These are phyloP conservation scores for Puccinia coronata DNA, from an alignment of 1,284 basidiomycete species.

Conservation along the genomic window DNA sequence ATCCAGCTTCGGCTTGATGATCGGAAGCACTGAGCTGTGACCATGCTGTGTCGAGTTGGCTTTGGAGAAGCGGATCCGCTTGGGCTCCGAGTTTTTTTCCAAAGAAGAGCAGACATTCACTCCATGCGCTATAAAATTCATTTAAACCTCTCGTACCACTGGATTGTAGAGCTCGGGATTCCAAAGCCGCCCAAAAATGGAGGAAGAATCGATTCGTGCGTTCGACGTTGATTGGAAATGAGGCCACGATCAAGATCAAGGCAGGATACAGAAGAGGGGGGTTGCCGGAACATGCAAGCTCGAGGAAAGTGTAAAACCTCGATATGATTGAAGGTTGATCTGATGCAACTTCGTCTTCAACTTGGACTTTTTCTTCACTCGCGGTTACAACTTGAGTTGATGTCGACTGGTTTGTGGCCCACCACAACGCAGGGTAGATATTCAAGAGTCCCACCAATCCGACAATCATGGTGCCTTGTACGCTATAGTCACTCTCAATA, in stretches of 20 bases:
- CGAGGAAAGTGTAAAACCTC: conserved; percentile 34
- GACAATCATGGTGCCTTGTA: conserved; percentile 43
- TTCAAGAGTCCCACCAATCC: conserved; percentile 40
- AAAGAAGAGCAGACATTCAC: conserved; percentile 41
- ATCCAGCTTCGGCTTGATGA: conserved; percentile 4
- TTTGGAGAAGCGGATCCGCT: background rate
- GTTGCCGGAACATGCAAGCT: conserved; percentile 36
- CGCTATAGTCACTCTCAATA: conserved; percentile 29
- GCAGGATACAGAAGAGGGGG: conserved; percentile 48
- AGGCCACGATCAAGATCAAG: conserved; percentile 22
- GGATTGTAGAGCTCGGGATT: conserved; percentile 16
- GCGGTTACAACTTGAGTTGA: background rate
- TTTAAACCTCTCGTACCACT: conserved; percentile 26
- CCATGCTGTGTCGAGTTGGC: conserved; percentile 9
- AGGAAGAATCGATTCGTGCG: conserved; percentile 17
- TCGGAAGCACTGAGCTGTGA: conserved; percentile 1
- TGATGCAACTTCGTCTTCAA: background rate
- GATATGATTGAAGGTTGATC: conserved; percentile 10
- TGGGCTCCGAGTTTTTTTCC: conserved; percentile 3
- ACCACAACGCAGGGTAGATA: conserved; percentile 26
- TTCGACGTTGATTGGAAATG: conserved; percentile 39
- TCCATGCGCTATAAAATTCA: conserved; percentile 32
- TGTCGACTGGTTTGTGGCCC: background rate
- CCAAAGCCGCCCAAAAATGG: conserved; percentile 45
- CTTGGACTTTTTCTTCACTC: background rate